Evolutionary conservation across 176 grass and related monocot genomes (phyloP).

Genomic region (Poa annua): DNA sequence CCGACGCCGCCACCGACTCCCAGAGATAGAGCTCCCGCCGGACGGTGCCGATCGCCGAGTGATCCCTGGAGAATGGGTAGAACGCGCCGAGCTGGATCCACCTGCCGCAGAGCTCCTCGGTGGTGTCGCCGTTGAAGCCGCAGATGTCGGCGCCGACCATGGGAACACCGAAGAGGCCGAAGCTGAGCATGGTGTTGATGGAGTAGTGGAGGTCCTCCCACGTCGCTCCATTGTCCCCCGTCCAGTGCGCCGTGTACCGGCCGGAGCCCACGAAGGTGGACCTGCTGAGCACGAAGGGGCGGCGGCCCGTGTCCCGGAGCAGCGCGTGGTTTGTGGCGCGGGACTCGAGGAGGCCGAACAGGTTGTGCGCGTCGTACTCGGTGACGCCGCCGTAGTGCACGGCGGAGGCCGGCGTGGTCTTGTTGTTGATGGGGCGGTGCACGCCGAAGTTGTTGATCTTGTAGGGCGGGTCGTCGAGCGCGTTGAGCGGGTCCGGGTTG

Average conservation of each 20-base stretch:
- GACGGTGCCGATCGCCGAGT: conserved; percentile 48
- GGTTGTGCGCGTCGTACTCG: conserved; percentile 90
- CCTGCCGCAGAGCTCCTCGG: conserved; percentile 74
- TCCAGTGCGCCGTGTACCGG: conserved; percentile 79
- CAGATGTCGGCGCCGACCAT: conserved; percentile 95
- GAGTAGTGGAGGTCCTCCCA: conserved; percentile 76
- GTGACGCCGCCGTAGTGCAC: conserved; percentile 63
- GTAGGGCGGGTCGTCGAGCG: conserved; percentile 79
- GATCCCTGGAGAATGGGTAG: conserved; percentile 88
- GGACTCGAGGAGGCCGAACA: conserved; percentile 67
- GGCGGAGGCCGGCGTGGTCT: conserved; percentile 68
- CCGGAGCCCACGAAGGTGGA: conserved; percentile 93
- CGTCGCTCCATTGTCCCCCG: conserved; percentile 55
- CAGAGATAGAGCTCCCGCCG: conserved; percentile 73
- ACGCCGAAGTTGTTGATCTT: conserved; percentile 71
- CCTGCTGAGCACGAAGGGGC: conserved; percentile 71
- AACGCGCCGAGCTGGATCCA: conserved; percentile 97
- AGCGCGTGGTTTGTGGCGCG: conserved; percentile 60
- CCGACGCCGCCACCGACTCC: conserved; percentile 64
- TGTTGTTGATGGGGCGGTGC: conserved; percentile 58
- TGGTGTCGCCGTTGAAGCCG: conserved; percentile 66
- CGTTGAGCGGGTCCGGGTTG: conserved; percentile 46
- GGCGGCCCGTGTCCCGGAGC: conserved; percentile 59
- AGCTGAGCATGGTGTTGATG: conserved; percentile 71
- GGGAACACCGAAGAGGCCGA: conserved; percentile 77